phyloP scores from a whole-genome alignment of 495 filamentous ascomycete genomes.

The Hypoxylon trugodes region DNA sequence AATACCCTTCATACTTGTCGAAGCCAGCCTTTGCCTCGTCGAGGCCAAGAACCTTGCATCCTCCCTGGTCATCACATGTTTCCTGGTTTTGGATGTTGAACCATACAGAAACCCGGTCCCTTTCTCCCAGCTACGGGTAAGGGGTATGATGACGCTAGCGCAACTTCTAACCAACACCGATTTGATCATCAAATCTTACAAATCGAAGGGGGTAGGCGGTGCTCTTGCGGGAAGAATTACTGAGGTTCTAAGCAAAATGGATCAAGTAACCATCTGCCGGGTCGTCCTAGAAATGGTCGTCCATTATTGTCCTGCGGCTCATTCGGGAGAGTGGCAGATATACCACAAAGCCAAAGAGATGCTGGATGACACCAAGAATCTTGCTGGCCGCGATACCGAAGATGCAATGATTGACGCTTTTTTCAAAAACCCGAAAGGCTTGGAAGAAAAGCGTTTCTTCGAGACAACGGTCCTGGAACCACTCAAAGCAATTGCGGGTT shows the following conservation, averaged over 20 bases:
- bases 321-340: conserved; percentile 48
- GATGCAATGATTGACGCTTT: conserved; percentile 47
- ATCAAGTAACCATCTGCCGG: conserved; percentile 55
- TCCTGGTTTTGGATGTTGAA: conserved; percentile 47
- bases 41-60: conserved; percentile 40
- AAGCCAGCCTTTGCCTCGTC: conserved; percentile 38
- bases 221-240: conserved; percentile 37
- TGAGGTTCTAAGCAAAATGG: conserved; percentile 39
- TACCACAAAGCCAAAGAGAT: conserved; percentile 45
- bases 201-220: conserved; percentile 1
- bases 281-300: conserved; percentile 46
- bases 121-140: conserved; percentile 49
- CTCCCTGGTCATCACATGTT: conserved; percentile 49
- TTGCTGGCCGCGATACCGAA: conserved; percentile 48
- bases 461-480: conserved; percentile 47
- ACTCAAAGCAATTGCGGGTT: conserved; percentile 44
- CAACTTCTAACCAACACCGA: conserved; percentile 49
- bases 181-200: no score
- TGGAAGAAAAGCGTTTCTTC: conserved; percentile 47
- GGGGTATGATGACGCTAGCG: conserved; percentile 49
- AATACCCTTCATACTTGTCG: conserved; percentile 40
- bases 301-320: conserved; percentile 42
- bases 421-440: conserved; percentile 44
- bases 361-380: conserved; percentile 48
- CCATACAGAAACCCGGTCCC: conserved; percentile 49